phyloP scores from a whole-genome alignment of 1,139 yeast genomes.

The Fermentozyma sake region DNA sequence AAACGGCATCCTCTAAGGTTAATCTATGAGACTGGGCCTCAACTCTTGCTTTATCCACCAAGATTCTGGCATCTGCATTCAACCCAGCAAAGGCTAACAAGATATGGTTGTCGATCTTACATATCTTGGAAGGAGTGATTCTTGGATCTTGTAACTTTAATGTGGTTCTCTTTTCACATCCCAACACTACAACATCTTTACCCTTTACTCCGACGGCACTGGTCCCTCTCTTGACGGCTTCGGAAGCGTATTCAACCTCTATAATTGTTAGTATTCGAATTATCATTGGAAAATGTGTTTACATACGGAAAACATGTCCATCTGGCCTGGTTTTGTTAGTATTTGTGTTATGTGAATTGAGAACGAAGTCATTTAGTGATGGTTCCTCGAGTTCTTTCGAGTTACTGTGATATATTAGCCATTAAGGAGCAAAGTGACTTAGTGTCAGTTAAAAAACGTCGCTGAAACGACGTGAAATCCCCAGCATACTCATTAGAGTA shows the following conservation, averaged over 20 bases:
- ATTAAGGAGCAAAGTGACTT: not conserved
- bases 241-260: constrained; percentile 96
- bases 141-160: constrained; percentile 94
- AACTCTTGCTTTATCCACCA: constrained; percentile 91
- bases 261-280: constrained; percentile 24
- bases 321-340: constrained; percentile 60
- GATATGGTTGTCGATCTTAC: constrained; percentile 86
- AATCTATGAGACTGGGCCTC: constrained; percentile 97
- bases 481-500: no score
- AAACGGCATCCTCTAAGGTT: constrained; percentile 89
- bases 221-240: constrained; percentile 97
- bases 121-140: constrained; percentile 91
- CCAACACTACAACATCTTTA: constrained; percentile 79
- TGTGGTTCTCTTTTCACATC: constrained; percentile 95
- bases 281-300: not conserved
- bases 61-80: constrained; percentile 94
- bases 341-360: constrained; percentile 1
- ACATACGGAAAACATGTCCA: constrained; percentile 93
- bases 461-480: no score
- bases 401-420: no score
- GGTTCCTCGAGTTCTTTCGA: no score
- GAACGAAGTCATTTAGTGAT: constrained; percentile 4
- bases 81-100: constrained; percentile 95
- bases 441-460: not conserved
- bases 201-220: constrained; percentile 98